Evolutionary conservation across 164 flowering plant species (phyloP).

Genomic region (Piper longum): DNA sequence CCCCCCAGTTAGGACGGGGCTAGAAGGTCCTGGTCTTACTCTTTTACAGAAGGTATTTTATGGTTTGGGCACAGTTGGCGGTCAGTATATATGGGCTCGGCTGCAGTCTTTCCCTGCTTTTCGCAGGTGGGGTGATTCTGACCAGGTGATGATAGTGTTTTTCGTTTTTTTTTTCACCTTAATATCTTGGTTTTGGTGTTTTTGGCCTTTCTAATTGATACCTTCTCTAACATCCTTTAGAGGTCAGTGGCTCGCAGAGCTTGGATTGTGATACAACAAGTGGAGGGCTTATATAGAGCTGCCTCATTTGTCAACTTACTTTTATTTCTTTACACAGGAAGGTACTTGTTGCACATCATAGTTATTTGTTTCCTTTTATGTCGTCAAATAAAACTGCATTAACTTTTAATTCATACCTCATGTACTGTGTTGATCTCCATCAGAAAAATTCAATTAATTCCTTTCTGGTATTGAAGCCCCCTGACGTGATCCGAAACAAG

Average conservation of each 20-base stretch:
- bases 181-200: neutral
- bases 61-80: constrained; percentile 83
- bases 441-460: too few species aligned
- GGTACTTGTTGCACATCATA: constrained; percentile 23
- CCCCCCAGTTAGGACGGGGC: constrained; percentile 66
- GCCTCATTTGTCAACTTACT: constrained; percentile 79
- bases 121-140: constrained; percentile 95
- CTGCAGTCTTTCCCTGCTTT: constrained; percentile 94
- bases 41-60: constrained; percentile 78
- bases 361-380: neutral
- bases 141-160: constrained; percentile 40
- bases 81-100: constrained; percentile 87
- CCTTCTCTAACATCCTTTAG: constrained; percentile 23
- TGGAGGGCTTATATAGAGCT: constrained; percentile 85
- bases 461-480: too few species aligned
- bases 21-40: constrained; percentile 94
- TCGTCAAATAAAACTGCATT: too few species aligned
- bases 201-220: constrained; percentile 8
- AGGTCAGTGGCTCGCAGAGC: constrained; percentile 63
- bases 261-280: constrained; percentile 68
- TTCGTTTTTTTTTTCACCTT: neutral
- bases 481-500: too few species aligned
- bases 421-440: too few species aligned
- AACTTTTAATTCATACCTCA: too few species aligned
- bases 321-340: constrained; percentile 78